phyloP scores from a whole-genome alignment of 331 rosid species.

The Rhamnella rubrinervis region DNA sequence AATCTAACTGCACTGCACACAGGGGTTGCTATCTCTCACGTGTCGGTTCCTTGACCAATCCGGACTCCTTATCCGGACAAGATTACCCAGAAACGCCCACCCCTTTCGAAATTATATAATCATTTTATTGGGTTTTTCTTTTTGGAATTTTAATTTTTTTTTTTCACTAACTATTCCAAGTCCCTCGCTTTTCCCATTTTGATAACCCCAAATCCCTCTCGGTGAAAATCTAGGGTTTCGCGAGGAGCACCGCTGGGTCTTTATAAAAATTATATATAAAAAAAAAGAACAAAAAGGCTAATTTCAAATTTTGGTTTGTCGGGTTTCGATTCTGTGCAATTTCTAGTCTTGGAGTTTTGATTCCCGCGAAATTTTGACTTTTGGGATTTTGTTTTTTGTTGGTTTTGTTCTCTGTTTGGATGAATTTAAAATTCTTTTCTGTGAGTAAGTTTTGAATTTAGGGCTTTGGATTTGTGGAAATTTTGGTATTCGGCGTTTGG shows the following conservation, averaged over 20 bases:
- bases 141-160: background rate
- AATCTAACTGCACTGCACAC: background rate
- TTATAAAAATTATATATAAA: background rate
- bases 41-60: conserved; percentile 20
- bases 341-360: conserved; percentile 16
- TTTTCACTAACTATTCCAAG: conserved; percentile 1
- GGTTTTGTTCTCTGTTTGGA: background rate
- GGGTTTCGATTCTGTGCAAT: conserved; percentile 21
- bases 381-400: background rate
- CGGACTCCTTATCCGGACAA: background rate
- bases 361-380: conserved; percentile 7
- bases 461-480: conserved; percentile 4
- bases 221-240: conserved; percentile 58
- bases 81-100: conserved; percentile 23
- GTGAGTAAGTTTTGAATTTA: conserved; percentile 12
- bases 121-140: background rate
- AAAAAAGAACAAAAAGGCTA: background rate
- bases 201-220: conserved; percentile 36
- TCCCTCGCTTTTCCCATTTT: conserved; percentile 27
- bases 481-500: background rate
- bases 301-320: conserved; percentile 23
- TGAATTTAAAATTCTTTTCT: conserved; percentile 9
- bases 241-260: conserved; percentile 30
- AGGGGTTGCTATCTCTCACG: conserved; percentile 17
- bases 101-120: conserved; percentile 14